Evolutionary conservation across 371 early-diverging fungal species (phyloP).

Genomic region (Paramicrosporidium saccamoebae): DNA sequence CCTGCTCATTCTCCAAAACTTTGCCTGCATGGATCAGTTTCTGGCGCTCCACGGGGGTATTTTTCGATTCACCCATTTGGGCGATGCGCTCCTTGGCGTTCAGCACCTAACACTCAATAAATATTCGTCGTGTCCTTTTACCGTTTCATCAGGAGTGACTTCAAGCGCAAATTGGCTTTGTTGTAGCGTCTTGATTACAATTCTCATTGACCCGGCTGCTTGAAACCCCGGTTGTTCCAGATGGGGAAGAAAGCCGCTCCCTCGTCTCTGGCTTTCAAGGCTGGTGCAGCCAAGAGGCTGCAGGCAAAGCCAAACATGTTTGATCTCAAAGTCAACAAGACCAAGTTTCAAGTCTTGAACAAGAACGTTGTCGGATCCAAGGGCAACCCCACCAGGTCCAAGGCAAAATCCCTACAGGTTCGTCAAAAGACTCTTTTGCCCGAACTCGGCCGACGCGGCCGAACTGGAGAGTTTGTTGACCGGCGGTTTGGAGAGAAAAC

Average conservation of each 20-base stretch:
- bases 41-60: conserved; percentile 24
- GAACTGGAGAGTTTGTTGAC: conserved; percentile 46
- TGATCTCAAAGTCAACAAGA: conserved; percentile 32
- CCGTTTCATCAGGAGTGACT: conserved; percentile 30
- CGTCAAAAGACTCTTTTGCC: conserved; percentile 44
- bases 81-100: conserved; percentile 36
- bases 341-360: conserved; percentile 57
- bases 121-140: conserved; percentile 7
- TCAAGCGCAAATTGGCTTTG: conserved; percentile 43
- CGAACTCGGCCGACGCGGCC: conserved; percentile 27
- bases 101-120: conserved; percentile 13
- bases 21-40: conserved; percentile 68
- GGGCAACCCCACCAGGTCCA: conserved; percentile 41
- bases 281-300: conserved; percentile 12
- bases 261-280: conserved; percentile 6
- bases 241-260: too few species aligned
- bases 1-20: conserved; percentile 38
- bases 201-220: conserved; percentile 15
- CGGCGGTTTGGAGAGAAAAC: conserved; percentile 77
- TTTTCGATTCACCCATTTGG: conserved; percentile 29
- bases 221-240: too few species aligned
- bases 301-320: conserved; percentile 44
- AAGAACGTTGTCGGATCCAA: conserved; percentile 37
- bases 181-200: conserved; percentile 62
- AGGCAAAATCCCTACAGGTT: conserved; percentile 47